A percentile compares a stretch with the other conserved stretches of the same genome.
Conservation (phyloP, 257 asterid genomes). For the Perilla frutescens region DNA sequence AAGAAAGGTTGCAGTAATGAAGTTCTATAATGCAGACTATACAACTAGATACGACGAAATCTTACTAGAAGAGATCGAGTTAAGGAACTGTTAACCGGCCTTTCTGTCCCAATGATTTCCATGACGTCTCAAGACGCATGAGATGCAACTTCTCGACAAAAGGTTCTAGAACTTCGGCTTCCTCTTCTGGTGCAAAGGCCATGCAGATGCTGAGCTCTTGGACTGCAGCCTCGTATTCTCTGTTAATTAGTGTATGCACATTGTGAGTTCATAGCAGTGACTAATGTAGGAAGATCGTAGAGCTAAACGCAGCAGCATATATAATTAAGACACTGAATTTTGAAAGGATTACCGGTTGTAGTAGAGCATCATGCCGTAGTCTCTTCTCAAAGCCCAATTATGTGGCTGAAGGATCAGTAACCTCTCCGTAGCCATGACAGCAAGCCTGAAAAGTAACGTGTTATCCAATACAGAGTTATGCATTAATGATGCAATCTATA, state of each 20-base stretch:
- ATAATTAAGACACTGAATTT: background rate
- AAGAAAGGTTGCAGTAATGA: slow-evolving; percentile 17
- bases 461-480: slow-evolving; percentile 39
- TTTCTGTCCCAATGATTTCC: slow-evolving; percentile 67
- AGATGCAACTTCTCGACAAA: slow-evolving; percentile 87
- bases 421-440: slow-evolving; percentile 92
- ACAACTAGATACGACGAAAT: slow-evolving; percentile 11
- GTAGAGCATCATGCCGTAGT: slow-evolving; percentile 92
- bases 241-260: slow-evolving; percentile 29
- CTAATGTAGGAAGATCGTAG: too few relatives aligned
- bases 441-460: slow-evolving; percentile 68
- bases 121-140: slow-evolving; percentile 67
- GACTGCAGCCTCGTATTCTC: slow-evolving; percentile 85
- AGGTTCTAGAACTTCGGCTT: slow-evolving; percentile 71
- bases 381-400: slow-evolving; percentile 86
- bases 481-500: slow-evolving; percentile 14
- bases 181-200: slow-evolving; percentile 97
- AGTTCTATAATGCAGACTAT: slow-evolving; percentile 6
- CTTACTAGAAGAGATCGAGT: slow-evolving; percentile 26
- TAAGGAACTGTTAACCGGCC: slow-evolving; percentile 60
- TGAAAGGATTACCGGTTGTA: slow-evolving; percentile 60
- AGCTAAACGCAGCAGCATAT: too few relatives aligned
- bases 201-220: slow-evolving; percentile 97
- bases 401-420: slow-evolving; percentile 89
- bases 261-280: background rate